Percentiles rank a stretch among this genome's conserved stretches.
Evolutionary conservation across 345 rosid species (phyloP).

Genomic region (Populus euphratica): DNA sequence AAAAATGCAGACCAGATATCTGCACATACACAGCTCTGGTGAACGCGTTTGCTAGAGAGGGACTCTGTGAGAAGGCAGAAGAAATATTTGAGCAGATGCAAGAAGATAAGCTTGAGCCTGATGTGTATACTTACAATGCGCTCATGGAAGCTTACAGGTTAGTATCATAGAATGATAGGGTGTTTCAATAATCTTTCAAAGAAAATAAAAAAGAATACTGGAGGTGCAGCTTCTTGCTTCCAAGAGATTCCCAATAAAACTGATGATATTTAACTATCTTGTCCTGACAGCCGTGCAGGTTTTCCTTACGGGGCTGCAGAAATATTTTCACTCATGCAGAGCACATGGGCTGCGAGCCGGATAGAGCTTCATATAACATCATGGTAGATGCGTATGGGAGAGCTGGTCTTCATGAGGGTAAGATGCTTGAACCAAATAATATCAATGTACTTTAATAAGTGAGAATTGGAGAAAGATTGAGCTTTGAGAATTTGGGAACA

Average conservation of each 20-base stretch:
- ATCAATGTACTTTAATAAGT: no score
- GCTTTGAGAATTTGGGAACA: no score
- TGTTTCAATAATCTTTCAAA: neutral
- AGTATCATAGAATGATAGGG: neutral
- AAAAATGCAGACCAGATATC: slow-evolving; percentile 72
- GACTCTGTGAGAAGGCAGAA: slow-evolving; percentile 91
- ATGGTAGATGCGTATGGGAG: slow-evolving; percentile 95
- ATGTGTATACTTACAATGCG: slow-evolving; percentile 85
- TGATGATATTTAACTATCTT: slow-evolving; percentile 8
- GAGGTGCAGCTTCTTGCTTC: no score
- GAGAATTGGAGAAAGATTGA: no score
- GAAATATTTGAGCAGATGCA: slow-evolving; percentile 92
- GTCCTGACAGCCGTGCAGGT: slow-evolving; percentile 71
- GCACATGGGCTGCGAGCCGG: slow-evolving; percentile 94
- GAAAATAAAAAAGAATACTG: neutral
- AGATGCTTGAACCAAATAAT: slow-evolving; percentile 5
- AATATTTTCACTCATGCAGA: slow-evolving; percentile 85
- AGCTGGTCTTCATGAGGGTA: slow-evolving; percentile 79
- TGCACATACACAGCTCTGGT: slow-evolving; percentile 81
- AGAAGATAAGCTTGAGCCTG: slow-evolving; percentile 79
- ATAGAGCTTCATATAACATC: slow-evolving; percentile 85
- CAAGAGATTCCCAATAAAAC: neutral
- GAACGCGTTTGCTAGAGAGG: slow-evolving; percentile 95
- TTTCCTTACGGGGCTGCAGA: slow-evolving; percentile 92
- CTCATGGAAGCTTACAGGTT: slow-evolving; percentile 94